Percentiles rank a stretch among this genome's conserved stretches.
These are phyloP conservation scores for Tylopilus subfusipes DNA, from an alignment of 768 basidiomycete species.

Conservation along the genomic window DNA sequence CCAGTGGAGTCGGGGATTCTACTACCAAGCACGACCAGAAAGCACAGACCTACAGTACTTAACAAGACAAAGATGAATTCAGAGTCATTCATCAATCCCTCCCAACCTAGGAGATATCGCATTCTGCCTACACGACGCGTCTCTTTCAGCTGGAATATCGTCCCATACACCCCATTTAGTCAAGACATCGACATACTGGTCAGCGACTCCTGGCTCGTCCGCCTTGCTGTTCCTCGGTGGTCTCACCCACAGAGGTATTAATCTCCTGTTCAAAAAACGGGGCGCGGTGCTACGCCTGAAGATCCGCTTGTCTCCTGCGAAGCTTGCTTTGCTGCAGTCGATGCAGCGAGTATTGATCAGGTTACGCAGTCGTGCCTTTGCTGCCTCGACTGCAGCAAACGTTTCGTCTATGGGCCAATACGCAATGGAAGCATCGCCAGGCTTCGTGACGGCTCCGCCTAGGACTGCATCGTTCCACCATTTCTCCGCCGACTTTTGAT, in stretches of 20 bases:
- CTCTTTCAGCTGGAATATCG: slow-evolving; percentile 2
- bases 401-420: slow-evolving; percentile 15
- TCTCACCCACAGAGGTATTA: slow-evolving; percentile 1
- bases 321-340: slow-evolving; percentile 19
- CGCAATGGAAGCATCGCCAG: slow-evolving; percentile 9
- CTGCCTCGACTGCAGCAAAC: not conserved
- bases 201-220: not conserved
- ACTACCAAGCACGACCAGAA: not conserved
- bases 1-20: too few species aligned
- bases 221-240: not conserved
- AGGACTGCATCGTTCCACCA: slow-evolving; percentile 16
- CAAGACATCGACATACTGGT: slow-evolving; percentile 14
- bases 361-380: slow-evolving; percentile 3
- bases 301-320: slow-evolving; percentile 5
- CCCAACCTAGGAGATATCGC: not conserved
- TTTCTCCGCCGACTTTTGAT: slow-evolving; percentile 17
- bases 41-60: not conserved
- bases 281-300: slow-evolving; percentile 8
- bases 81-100: not conserved
- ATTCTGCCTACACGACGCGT: not conserved
- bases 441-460: not conserved
- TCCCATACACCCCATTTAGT: slow-evolving; percentile 25
- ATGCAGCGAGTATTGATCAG: slow-evolving; percentile 23
- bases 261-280: slow-evolving; percentile 4
- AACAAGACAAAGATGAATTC: too few species aligned